Base-by-base conservation (phyloP, 345 rosid species). In the Triadica sebifera region DNA sequence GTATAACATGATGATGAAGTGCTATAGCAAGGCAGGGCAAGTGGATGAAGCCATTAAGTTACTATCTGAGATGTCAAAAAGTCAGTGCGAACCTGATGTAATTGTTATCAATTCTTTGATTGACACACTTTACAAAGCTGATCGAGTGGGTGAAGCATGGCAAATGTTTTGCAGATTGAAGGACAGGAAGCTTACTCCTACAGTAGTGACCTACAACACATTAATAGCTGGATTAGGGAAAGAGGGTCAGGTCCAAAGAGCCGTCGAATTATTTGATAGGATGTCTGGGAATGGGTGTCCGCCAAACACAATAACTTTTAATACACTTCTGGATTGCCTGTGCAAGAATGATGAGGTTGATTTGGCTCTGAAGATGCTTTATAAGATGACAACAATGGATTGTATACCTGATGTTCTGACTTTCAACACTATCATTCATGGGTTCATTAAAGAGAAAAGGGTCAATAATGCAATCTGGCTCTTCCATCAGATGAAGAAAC, bases 1-100 rank as follows among this genome's bases (percentile, higher is more conserved):
- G 15, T 94, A 94, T 87, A 92, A 90, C 89, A 91, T 90, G 95
- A 92, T 92, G 97, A 92, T 94, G 92, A 94, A 86, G 81, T 94
- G 97, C 86, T 89, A 85, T 59, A 85, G 91, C 70, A 89, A 92
- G 77, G 93, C 69, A 56, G 93, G 97, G 70, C 78, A 83, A 72
- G 84, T 91, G 74, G 98, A 92, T 65, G 89, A 89, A 79, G 97
- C 97, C 70, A 81, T 89, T 74, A 79, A 80, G 77, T 85, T 94
- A 72, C 86, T 94, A 24, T 81, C 90, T 19, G 95, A 94, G 81
- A 94, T 92, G 97, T 57, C 81, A 53, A 85, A 86, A 71, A 83
- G 69, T 67, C 80, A 74, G 49, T 91, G 93, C 74, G 91, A 90
- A 70, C 90, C 93, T 57, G 97, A 92, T 79, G 94, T 92, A 37